Evolutionary conservation across 345 rosid species (phyloP).

Genomic region (Lumnitzera racemosa): DNA sequence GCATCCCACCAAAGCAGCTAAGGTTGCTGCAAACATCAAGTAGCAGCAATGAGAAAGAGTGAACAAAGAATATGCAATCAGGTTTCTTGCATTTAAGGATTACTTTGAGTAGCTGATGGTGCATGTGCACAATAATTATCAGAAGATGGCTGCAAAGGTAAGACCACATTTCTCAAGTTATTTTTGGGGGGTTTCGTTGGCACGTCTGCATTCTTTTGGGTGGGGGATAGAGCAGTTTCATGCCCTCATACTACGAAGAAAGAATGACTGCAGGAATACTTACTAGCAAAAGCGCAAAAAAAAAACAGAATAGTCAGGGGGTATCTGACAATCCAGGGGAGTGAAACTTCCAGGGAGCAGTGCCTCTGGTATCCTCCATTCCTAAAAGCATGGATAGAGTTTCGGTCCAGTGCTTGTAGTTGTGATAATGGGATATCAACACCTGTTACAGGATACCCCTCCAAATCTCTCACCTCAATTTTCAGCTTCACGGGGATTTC

Average conservation of each 20-base stretch:
- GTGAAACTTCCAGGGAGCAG: slow-evolving; percentile 56
- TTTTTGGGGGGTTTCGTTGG: too few relatives aligned
- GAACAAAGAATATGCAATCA: neutral
- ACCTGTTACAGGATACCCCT: slow-evolving; percentile 42
- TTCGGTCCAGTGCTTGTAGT: slow-evolving; percentile 27
- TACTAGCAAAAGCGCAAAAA: slow-evolving; percentile 39
- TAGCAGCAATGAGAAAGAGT: slow-evolving; percentile 2
- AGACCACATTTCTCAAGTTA: too few relatives aligned
- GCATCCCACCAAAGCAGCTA: slow-evolving; percentile 27
- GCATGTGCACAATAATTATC: too few relatives aligned
- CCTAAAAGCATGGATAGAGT: slow-evolving; percentile 9
- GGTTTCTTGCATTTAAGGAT: neutral
- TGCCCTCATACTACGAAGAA: too few relatives aligned
- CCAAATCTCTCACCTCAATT: slow-evolving; percentile 51
- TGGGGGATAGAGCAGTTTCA: too few relatives aligned
- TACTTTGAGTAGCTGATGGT: neutral
- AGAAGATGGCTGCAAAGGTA: too few relatives aligned
- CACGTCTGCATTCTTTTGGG: too few relatives aligned
- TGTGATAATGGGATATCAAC: slow-evolving; percentile 45
- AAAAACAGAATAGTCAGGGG: slow-evolving; percentile 53
- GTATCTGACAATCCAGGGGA: slow-evolving; percentile 57
- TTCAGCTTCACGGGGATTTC: slow-evolving; percentile 50
- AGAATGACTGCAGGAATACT: too few relatives aligned
- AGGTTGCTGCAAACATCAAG: slow-evolving; percentile 32
- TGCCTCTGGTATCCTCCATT: slow-evolving; percentile 32